Base-by-base conservation (phyloP, 331 rosid species). In the Quercus tomentella region DNA sequence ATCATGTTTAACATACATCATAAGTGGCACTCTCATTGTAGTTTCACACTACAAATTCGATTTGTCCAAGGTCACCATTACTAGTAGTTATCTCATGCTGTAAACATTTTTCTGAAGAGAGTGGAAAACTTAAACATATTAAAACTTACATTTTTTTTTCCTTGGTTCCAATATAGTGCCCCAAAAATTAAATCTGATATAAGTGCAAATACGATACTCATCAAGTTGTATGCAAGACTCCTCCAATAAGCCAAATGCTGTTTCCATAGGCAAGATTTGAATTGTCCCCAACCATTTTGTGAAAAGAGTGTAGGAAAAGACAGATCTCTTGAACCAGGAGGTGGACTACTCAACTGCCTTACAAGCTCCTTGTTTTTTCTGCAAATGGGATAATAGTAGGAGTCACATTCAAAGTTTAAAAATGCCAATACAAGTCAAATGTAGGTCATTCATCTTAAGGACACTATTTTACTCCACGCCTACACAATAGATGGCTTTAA, bases 161-260 rank as follows among this genome's bases (percentile, higher is more conserved):
- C 95, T 80, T 87, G 58, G 82, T 91, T 76, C 92, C 91, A 91
- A 79, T 82, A 91, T 20, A 85, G 77, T 20, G 58, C 56, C 16
- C 95, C 95, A 25, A 91, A 87, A 52, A 87, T 49, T 7, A 91
- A 23, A 23, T 89, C 45, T 37, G 83, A 2, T 21, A 45, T 79
- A 75, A 78, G 28, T 18, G 91, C 45, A 73, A 77, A 73, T 33
- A 77, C 2, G 16, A 91, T 78, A 52, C 92, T 85, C 73, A 60
- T 79, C 87, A 91, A 82, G 88, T 91, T 88, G 89, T 87, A 91
- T 0, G 86, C 58, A 17, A 91, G 95, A 80, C 84, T 87, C 76
- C 92, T 87, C 92, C 92, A 87, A 70, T 88, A 88, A 33, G 92
- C 76, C 84, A 91, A 82, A 80, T 91, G 57, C 45, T 83, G 90